Percentiles rank a stretch among this genome's conserved stretches.
Evolutionary conservation across 2,329 filamentous ascomycete genomes (phyloP).

Genomic region (Exophiala viscosa): DNA sequence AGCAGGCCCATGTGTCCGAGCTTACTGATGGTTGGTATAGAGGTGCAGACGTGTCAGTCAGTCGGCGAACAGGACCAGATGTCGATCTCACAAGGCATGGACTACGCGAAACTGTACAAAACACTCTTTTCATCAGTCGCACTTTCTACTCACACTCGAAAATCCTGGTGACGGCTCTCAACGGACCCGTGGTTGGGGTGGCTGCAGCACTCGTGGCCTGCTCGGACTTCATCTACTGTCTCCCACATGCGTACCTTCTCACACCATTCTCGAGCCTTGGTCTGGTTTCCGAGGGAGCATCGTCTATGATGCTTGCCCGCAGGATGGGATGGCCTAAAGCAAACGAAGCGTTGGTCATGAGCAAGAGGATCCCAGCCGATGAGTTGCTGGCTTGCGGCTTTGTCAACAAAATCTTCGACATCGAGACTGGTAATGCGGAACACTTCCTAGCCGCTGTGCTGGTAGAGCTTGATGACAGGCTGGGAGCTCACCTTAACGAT

Average conservation of each 20-base stretch:
- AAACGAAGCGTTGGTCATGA: constrained; percentile 52
- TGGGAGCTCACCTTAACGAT: constrained; percentile 74
- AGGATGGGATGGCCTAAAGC: constrained; percentile 48
- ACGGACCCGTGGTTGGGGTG: constrained; percentile 49
- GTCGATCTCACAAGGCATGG: constrained; percentile 43
- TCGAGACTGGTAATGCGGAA: constrained; percentile 46
- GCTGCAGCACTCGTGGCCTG: constrained; percentile 48
- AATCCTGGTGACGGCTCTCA: constrained; percentile 50
- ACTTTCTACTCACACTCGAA: constrained; percentile 84
- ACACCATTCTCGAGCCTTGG: constrained; percentile 48
- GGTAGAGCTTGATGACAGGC: constrained; percentile 73
- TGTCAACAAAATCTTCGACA: constrained; percentile 47
- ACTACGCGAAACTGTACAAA: constrained; percentile 68
- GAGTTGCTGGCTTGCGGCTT: constrained; percentile 45
- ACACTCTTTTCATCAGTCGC: constrained; percentile 83
- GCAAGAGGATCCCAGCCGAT: constrained; percentile 39
- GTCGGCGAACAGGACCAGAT: neutral
- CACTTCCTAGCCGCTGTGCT: constrained; percentile 69
- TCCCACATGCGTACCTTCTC: constrained; percentile 43
- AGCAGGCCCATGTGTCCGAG: no score
- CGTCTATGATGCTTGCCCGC: constrained; percentile 43
- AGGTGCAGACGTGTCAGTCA: neutral
- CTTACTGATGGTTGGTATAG: neutral
- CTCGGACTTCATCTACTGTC: constrained; percentile 48
- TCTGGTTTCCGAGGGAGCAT: constrained; percentile 48